Evolutionary conservation across 192 early-diverging fungal species (phyloP), one percentile per base, ranked within the genome.

Genomic region (Backusella psychrophila): DNA sequence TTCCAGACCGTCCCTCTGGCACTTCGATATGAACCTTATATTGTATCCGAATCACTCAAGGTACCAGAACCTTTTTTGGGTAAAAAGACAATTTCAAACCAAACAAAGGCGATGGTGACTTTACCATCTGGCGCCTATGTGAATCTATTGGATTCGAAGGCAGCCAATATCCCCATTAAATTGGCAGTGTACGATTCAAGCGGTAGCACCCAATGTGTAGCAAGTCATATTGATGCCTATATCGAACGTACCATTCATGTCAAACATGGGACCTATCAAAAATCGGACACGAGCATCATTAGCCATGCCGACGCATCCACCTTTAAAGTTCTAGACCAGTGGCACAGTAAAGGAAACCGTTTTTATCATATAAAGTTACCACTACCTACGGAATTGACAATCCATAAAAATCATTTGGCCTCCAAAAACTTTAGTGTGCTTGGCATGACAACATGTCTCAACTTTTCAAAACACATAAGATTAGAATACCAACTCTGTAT

Each of bases 1-100:
- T 78, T 78, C 33, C 59, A 74, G 29, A 78, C 77, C 8, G n/a
- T 63, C 23, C 77, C 63, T 26, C 39, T 23, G 0, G 15, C 26
- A 0, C 21, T 78, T 41, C 66, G 39, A 39, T 78, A 66, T 41
- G 36, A 69, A 34, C 77, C 77, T 6, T 36, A 68, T 19, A 34
- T 78, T 42, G 49, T 44, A 23, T 52, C 67, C 19, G 23, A 15
- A 12, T 46, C 21, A 26, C 35, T 52, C 1, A 41, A 49, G 19
- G 21, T 69, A 67, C 42, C 39, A 12, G 34, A 34, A 9, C 38
- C 39, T 14, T 76, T 69, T n/a, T 23, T 26, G 3, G 8, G 69
- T 7, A 29, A 56, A 4, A 17, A 35, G 12, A 31, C 23, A 19
- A 52, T 63, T 15, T 65, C 72, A 41, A n/a, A 34, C 4, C 23